A percentile compares a stretch with the other conserved stretches of the same genome.
phyloP scores from a whole-genome alignment of 169 alveolate species.

The Toxoplasma gondii region DNA sequence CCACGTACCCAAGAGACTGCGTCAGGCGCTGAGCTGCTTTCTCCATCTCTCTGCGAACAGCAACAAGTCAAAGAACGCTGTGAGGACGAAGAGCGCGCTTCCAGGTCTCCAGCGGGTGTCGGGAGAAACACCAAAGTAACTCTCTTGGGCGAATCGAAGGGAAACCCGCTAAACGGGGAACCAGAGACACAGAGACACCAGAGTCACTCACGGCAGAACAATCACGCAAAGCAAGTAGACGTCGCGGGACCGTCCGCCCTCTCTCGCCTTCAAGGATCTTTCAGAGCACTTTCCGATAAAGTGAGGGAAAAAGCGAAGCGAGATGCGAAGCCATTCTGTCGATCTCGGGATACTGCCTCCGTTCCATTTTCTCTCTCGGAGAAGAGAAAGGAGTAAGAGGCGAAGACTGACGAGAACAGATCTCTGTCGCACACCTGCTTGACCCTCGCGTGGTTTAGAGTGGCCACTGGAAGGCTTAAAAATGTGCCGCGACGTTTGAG shows the following conservation, averaged over 20 bases:
- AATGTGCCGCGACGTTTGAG: neutral
- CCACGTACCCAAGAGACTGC: slow-evolving; percentile 85
- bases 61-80: neutral
- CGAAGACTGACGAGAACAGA: neutral
- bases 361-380: no score
- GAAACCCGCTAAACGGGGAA: no score
- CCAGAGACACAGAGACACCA: neutral
- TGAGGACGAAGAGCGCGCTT: neutral
- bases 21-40: slow-evolving; percentile 89
- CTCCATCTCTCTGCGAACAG: slow-evolving; percentile 82
- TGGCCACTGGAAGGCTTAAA: neutral
- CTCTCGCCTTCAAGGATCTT: no score
- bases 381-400: neutral
- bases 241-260: no score
- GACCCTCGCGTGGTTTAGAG: neutral
- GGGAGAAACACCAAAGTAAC: no score
- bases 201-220: neutral
- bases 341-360: neutral
- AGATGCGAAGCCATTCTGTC: neutral
- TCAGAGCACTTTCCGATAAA: no score
- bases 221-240: no score
- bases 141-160: no score
- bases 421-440: neutral
- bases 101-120: no score
- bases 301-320: no score